These are phyloP conservation scores for Oryza officinalis DNA, from an alignment of 176 grass and related monocot genomes.

Conservation along the genomic window DNA sequence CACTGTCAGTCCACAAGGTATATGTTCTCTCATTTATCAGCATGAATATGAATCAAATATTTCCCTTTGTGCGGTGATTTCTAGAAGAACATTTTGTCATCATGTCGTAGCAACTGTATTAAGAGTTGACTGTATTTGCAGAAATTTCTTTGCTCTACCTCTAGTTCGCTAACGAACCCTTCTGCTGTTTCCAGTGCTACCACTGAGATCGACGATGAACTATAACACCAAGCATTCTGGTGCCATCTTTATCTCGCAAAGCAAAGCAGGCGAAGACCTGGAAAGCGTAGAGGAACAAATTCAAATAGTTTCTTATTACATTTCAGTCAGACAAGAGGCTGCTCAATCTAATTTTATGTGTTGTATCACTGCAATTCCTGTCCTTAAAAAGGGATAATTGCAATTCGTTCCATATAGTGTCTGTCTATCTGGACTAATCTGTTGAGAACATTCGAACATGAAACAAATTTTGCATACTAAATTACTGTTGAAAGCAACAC, in stretches of 20 bases:
- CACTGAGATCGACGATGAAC: constrained; percentile 31
- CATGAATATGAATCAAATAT: background rate
- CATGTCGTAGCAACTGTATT: too few relatives aligned
- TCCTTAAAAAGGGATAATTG: background rate
- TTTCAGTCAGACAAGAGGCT: constrained; percentile 6
- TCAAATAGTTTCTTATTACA: background rate
- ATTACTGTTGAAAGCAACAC: background rate
- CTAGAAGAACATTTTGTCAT: background rate
- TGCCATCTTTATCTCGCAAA: background rate
- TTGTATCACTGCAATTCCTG: background rate
- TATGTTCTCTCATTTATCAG: too few relatives aligned
- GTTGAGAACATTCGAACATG: constrained; percentile 3
- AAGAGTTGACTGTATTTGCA: background rate
- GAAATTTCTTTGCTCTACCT: background rate
- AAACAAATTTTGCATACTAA: constrained; percentile 18
- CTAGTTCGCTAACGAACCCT: background rate
- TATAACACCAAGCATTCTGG: background rate
- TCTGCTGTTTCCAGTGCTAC: constrained; percentile 24
- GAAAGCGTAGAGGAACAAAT: background rate
- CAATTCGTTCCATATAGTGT: background rate
- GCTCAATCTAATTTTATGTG: background rate
- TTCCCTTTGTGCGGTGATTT: background rate
- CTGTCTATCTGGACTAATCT: background rate
- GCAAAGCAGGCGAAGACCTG: background rate
- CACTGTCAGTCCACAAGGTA: constrained; percentile 69